Evolutionary conservation across 1,284 basidiomycete species (phyloP).

Genomic region (Abortiporus biennis): DNA sequence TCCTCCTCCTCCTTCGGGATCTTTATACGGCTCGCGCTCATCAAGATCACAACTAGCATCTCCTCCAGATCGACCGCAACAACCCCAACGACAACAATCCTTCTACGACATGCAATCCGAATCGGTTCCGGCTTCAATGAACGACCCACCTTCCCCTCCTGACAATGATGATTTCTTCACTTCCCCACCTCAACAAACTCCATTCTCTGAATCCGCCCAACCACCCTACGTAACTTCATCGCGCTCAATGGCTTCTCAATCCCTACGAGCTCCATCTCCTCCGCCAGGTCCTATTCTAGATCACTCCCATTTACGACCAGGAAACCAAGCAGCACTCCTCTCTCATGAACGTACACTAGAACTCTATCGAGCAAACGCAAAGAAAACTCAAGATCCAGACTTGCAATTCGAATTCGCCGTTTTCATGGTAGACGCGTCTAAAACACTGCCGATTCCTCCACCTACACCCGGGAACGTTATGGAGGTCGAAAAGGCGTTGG

Average conservation of each 20-base stretch:
- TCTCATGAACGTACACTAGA: constrained; percentile 95
- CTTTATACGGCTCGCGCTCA: constrained; percentile 18
- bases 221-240: constrained; percentile 17
- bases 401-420: constrained; percentile 98
- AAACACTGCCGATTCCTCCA: constrained; percentile 73
- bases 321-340: constrained; percentile 87
- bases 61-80: constrained; percentile 12
- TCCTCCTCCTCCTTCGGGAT: constrained; percentile 8
- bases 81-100: not conserved
- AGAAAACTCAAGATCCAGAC: constrained; percentile 98
- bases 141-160: constrained; percentile 22
- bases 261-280: constrained; percentile 44
- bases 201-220: constrained; percentile 20
- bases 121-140: too few relatives aligned
- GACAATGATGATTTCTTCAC: constrained; percentile 35
- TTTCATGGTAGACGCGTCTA: constrained; percentile 96
- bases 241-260: constrained; percentile 30
- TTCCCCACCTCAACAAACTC: constrained; percentile 19
- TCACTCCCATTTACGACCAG: constrained; percentile 92
- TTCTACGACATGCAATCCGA: constrained; percentile 19
- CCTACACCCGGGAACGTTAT: constrained; percentile 65
- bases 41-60: constrained; percentile 20
- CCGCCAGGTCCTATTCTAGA: constrained; percentile 70
- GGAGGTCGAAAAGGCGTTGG: constrained; percentile 71
- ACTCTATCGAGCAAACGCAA: constrained; percentile 95